Evolutionary conservation across 2,329 filamentous ascomycete species (phyloP).

Genomic region (Ascochyta koolunga): DNA sequence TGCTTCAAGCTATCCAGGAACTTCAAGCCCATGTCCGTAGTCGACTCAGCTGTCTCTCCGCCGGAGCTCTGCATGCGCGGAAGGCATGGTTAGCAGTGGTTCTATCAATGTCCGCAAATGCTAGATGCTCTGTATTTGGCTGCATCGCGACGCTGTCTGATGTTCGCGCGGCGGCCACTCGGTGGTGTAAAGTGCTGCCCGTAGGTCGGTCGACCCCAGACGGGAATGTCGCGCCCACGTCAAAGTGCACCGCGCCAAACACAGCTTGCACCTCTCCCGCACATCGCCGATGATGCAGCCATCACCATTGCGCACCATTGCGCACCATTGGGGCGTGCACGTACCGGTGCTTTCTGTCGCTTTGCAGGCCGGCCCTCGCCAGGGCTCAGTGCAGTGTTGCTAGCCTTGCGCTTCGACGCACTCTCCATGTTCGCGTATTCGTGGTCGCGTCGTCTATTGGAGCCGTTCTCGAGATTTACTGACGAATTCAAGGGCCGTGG

Average conservation of each 20-base stretch:
- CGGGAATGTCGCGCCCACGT: conserved; percentile 38
- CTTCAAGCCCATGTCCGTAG: conserved; percentile 71
- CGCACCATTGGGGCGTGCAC: conserved; percentile 45
- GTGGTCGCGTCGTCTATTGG: conserved; percentile 40
- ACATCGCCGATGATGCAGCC: conserved; percentile 11
- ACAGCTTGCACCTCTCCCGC: conserved; percentile 6
- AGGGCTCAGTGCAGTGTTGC: conserved; percentile 55
- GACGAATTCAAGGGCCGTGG: conserved; percentile 26
- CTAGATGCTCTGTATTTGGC: neutral
- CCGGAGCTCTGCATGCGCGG: conserved; percentile 33
- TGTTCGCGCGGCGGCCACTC: conserved; percentile 23
- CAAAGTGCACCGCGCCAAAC: conserved; percentile 30
- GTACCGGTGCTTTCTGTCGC: conserved; percentile 65
- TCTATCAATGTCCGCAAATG: neutral
- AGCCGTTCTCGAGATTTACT: conserved; percentile 19
- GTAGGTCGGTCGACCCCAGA: conserved; percentile 40
- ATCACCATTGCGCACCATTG: conserved; percentile 22
- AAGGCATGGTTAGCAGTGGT: conserved; percentile 35
- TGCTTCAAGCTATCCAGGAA: conserved; percentile 77
- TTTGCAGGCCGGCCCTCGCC: conserved; percentile 62
- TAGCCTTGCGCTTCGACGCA: conserved; percentile 63
- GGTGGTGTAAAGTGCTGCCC: conserved; percentile 36
- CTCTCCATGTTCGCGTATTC: conserved; percentile 48
- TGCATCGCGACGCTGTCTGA: conserved; percentile 22
- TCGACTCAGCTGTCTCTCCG: conserved; percentile 69